phyloP scores from a whole-genome alignment of 179 eudicot genomes.

The Vitellaria paradoxa region DNA sequence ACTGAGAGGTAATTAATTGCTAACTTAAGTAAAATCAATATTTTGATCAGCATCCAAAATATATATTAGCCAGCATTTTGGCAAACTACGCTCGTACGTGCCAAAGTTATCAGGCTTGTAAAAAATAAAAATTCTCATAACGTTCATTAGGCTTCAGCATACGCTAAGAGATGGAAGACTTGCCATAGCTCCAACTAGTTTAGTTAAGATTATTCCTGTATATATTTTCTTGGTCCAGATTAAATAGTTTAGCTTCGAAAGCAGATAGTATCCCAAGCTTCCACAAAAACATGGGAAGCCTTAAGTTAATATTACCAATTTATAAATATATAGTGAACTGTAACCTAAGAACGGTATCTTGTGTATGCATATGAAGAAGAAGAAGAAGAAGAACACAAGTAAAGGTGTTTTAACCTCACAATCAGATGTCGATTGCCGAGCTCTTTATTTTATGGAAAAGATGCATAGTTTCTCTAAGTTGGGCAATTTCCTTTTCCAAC shows the following conservation, averaged over 20 bases:
- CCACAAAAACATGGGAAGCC: not conserved
- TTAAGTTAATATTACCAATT: not conserved
- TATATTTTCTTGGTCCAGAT: not conserved
- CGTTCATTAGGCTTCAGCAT: constrained; percentile 1
- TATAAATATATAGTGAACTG: not conserved
- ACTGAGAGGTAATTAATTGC: constrained; percentile 11
- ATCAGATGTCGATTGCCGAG: too few relatives aligned
- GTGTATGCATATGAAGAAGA: too few relatives aligned
- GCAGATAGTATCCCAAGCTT: not conserved
- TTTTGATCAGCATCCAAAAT: not conserved
- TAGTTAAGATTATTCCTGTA: not conserved
- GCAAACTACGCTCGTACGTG: not conserved
- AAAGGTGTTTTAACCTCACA: not conserved
- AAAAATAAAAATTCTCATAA: not conserved
- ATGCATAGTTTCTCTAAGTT: too few relatives aligned
- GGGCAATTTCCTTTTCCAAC: too few relatives aligned
- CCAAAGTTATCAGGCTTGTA: not conserved
- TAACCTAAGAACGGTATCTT: too few relatives aligned
- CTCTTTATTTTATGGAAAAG: too few relatives aligned
- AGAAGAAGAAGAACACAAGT: not conserved
- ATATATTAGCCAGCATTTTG: not conserved
- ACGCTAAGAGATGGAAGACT: not conserved
- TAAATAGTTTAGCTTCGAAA: not conserved
- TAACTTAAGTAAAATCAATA: not conserved
- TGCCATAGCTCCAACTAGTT: not conserved